These are phyloP conservation scores for Calonectria pseudoturangicola DNA, from an alignment of 2,329 filamentous ascomycete species.

Conservation along the genomic window DNA sequence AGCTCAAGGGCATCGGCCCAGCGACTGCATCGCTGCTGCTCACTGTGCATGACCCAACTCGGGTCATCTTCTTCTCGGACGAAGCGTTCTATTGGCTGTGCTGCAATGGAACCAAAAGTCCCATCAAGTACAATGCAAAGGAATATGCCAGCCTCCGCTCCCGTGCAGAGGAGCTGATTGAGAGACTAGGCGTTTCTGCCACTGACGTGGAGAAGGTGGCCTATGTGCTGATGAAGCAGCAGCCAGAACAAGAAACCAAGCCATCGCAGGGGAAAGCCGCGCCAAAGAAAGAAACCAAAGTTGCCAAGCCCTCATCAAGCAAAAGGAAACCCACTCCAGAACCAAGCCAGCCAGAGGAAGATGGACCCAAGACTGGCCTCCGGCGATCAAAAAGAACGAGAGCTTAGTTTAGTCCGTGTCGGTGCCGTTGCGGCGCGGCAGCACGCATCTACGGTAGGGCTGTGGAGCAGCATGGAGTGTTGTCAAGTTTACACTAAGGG, in stretches of 20 bases:
- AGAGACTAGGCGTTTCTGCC: constrained; percentile 72
- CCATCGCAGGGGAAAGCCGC: constrained; percentile 15
- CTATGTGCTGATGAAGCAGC: constrained; percentile 77
- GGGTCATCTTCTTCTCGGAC: constrained; percentile 85
- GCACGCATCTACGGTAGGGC: neutral
- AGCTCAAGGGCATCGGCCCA: constrained; percentile 84
- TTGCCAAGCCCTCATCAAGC: constrained; percentile 31
- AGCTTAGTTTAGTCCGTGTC: constrained; percentile 34
- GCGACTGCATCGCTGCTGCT: constrained; percentile 86
- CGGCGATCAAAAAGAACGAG: constrained; percentile 53
- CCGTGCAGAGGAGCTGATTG: constrained; percentile 64
- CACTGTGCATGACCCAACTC: constrained; percentile 75
- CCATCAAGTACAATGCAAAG: constrained; percentile 81
- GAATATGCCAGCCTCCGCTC: constrained; percentile 78
- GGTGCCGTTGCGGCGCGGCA: neutral
- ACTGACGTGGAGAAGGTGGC: constrained; percentile 82
- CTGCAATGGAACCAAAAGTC: constrained; percentile 67
- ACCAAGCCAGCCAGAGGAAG: constrained; percentile 37
- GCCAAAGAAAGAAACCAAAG: constrained; percentile 37
- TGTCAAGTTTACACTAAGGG: neutral
- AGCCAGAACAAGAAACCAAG: constrained; percentile 14
- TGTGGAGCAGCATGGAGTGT: constrained; percentile 6
- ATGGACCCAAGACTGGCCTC: constrained; percentile 42
- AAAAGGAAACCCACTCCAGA: constrained; percentile 50
- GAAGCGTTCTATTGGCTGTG: constrained; percentile 85